A percentile compares a stretch with the other conserved stretches of the same genome.
Evolutionary conservation across 305 asterid genomes (phyloP).

Genomic region (Stenogyne calaminthoides): DNA sequence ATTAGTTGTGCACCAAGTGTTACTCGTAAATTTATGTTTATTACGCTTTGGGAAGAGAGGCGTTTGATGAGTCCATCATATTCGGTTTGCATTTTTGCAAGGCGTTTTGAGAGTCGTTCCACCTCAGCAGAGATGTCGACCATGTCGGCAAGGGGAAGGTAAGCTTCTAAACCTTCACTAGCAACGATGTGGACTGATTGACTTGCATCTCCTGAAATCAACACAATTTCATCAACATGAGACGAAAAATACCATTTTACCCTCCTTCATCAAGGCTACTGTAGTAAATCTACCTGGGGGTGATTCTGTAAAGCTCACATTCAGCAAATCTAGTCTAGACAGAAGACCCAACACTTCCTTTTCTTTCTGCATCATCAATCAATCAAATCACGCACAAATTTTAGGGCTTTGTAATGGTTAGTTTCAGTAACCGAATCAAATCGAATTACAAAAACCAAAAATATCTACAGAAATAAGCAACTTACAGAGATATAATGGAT

Average conservation of each 20-base stretch:
- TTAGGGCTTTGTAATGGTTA: too few species aligned
- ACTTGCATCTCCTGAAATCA: slow-evolving; percentile 72
- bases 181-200: slow-evolving; percentile 92
- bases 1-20: too few species aligned
- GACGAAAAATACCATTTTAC: neutral
- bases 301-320: slow-evolving; percentile 56
- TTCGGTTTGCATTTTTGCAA: slow-evolving; percentile 77
- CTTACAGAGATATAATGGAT: slow-evolving; percentile 82
- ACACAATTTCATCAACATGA: slow-evolving; percentile 22
- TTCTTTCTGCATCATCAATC: slow-evolving; percentile 67
- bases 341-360: slow-evolving; percentile 87
- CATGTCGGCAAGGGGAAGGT: slow-evolving; percentile 97
- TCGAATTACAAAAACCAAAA: neutral
- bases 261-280: neutral
- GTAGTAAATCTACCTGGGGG: slow-evolving; percentile 61
- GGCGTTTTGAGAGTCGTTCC: slow-evolving; percentile 79
- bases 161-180: slow-evolving; percentile 93
- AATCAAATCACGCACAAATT: too few species aligned
- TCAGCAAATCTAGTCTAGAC: slow-evolving; percentile 80
- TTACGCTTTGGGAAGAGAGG: slow-evolving; percentile 57
- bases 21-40: neutral
- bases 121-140: slow-evolving; percentile 92
- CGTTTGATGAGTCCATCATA: slow-evolving; percentile 81
- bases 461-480: slow-evolving; percentile 18
- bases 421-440: too few species aligned